Conservation (phyloP, 2,329 filamentous ascomycete species). For the Aspergillaceae sp. region DNA sequence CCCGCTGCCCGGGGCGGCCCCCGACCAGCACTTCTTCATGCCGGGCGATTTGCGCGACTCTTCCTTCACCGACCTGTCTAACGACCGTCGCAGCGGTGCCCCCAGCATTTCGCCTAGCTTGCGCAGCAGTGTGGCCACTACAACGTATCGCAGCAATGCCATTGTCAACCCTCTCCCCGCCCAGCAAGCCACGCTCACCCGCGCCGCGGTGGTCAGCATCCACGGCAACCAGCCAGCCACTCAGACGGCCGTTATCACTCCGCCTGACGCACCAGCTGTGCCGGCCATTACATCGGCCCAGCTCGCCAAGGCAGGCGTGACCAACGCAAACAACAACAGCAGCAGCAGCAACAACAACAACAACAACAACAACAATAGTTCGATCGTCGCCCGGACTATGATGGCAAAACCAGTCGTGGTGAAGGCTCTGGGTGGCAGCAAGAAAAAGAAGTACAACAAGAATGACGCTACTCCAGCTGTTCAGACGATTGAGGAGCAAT, state of each 20-base stretch:
- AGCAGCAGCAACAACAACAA: not conserved
- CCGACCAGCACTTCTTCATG: conserved; percentile 88
- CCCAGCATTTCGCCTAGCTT: conserved; percentile 42
- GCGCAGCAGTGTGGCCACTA: conserved; percentile 69
- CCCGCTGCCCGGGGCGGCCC: conserved; percentile 63
- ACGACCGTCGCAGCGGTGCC: conserved; percentile 42
- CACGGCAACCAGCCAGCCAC: conserved; percentile 54
- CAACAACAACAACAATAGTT: conserved; percentile 23
- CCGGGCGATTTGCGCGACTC: conserved; percentile 85
- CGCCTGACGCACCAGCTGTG: conserved; percentile 55
- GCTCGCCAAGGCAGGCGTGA: conserved; percentile 30
- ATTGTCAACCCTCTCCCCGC: conserved; percentile 70
- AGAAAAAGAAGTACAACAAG: conserved; percentile 26
- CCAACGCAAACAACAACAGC: conserved; percentile 11
- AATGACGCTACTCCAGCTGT: conserved; percentile 8
- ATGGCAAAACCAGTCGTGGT: conserved; percentile 40
- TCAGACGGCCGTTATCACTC: conserved; percentile 30
- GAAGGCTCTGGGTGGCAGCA: conserved; percentile 20
- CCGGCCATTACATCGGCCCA: conserved; percentile 55
- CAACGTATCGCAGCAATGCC: conserved; percentile 86
- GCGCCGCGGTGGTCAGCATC: conserved; percentile 88
- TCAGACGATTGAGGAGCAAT: conserved; percentile 13
- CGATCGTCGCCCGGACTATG: conserved; percentile 38
- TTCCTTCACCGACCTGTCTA: conserved; percentile 72
- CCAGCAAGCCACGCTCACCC: conserved; percentile 77